These are phyloP conservation scores for Aspergillus asperescens DNA, from an alignment of 495 filamentous ascomycete genomes.

Conservation along the genomic window DNA sequence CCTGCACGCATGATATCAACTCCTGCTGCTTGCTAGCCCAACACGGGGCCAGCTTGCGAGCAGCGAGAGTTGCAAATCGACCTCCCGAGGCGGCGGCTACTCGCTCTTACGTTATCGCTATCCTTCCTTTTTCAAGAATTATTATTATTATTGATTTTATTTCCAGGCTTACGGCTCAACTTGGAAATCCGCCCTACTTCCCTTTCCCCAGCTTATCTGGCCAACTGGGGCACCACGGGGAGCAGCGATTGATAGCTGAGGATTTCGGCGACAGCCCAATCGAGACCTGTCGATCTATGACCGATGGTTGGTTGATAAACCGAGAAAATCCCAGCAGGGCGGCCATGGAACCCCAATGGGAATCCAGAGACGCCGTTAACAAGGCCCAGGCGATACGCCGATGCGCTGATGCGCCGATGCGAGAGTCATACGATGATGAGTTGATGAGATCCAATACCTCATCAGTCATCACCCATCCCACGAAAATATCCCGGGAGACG, in stretches of 20 bases:
- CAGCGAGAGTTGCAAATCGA: no score
- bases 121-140: not conserved
- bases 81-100: no score
- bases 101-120: slow-evolving; percentile 7
- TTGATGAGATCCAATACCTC: slow-evolving; percentile 23
- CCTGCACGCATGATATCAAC: slow-evolving; percentile 11
- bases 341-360: slow-evolving; percentile 15
- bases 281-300: slow-evolving; percentile 24
- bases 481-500: slow-evolving; percentile 25
- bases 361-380: not conserved
- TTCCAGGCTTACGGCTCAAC: not conserved
- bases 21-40: no score
- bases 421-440: slow-evolving; percentile 25
- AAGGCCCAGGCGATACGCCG: not conserved
- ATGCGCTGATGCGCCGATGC: slow-evolving; percentile 12
- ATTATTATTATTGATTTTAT: slow-evolving; percentile 2
- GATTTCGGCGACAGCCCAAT: slow-evolving; percentile 14
- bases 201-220: slow-evolving; percentile 16
- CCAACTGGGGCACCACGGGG: slow-evolving; percentile 17
- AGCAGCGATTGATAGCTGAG: slow-evolving; percentile 13
- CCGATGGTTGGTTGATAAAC: slow-evolving; percentile 13
- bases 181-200: slow-evolving; percentile 7
- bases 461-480: slow-evolving; percentile 18
- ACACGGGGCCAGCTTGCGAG: not conserved
- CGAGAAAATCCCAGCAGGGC: slow-evolving; percentile 3